A percentile compares a stretch with the other conserved stretches of the same genome.
Evolutionary conservation across 2,329 filamentous ascomycete species (phyloP).

Genomic region (Nannizzia gypsea): DNA sequence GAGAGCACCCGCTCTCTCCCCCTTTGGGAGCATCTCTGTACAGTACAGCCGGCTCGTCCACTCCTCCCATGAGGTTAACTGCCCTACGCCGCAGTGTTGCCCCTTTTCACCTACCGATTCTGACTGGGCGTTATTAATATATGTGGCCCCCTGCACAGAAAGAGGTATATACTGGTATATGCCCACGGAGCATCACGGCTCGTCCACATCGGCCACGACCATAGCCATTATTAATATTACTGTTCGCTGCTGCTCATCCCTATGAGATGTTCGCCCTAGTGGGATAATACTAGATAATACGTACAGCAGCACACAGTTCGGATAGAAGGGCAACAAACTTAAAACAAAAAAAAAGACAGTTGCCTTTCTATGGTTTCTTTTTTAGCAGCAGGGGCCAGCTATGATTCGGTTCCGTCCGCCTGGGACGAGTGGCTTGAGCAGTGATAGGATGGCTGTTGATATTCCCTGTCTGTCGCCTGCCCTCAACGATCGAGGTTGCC

Average conservation of each 20-base stretch:
- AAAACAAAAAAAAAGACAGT: not conserved
- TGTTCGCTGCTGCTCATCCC: not conserved
- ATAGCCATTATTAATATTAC: not conserved
- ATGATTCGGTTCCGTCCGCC: slow-evolving; percentile 2
- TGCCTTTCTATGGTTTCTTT: not conserved
- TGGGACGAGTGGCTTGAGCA: not conserved
- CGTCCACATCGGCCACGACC: not conserved
- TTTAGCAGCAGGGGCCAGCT: not conserved
- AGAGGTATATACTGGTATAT: not conserved
- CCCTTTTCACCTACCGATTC: not conserved
- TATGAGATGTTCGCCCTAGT: not conserved
- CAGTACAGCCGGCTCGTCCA: not conserved
- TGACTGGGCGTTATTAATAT: not conserved
- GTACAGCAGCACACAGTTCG: not conserved
- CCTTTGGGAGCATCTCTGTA: not conserved
- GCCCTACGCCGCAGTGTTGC: not conserved
- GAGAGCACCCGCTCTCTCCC: not conserved
- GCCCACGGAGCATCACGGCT: not conserved
- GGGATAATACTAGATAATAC: too few species aligned
- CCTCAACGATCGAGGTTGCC: not conserved
- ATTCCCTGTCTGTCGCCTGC: not conserved
- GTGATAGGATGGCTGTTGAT: not conserved
- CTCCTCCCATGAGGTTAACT: not conserved
- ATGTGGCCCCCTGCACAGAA: not conserved
- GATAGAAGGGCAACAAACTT: not conserved